Evolutionary conservation across 2,329 filamentous ascomycete genomes (phyloP).

Genomic region (Calonectria leucothoes): DNA sequence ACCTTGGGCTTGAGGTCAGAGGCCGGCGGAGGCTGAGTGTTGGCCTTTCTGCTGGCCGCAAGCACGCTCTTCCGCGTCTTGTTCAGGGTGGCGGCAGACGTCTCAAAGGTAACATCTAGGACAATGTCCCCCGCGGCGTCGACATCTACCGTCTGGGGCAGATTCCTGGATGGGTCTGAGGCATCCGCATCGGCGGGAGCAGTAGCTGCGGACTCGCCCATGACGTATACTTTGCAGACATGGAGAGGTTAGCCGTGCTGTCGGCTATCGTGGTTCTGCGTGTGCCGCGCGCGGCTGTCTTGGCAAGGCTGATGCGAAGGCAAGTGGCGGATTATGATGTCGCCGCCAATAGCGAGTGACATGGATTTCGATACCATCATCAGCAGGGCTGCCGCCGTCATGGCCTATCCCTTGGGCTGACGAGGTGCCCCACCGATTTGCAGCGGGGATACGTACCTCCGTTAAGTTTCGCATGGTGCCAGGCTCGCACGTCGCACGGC

Average conservation of each 20-base stretch:
- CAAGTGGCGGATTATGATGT: slow-evolving; percentile 6
- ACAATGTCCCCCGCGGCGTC: slow-evolving; percentile 71
- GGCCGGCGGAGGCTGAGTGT: slow-evolving; percentile 37
- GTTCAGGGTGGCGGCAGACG: slow-evolving; percentile 62
- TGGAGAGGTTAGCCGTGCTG: slow-evolving; percentile 28
- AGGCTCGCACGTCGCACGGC: background rate
- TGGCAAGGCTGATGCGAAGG: background rate
- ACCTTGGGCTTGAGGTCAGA: slow-evolving; percentile 51
- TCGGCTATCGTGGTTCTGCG: slow-evolving; percentile 5
- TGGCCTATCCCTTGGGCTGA: background rate
- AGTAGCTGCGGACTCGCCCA: slow-evolving; percentile 47
- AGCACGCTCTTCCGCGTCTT: slow-evolving; percentile 54
- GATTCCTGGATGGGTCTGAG: slow-evolving; percentile 41
- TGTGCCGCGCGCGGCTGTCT: slow-evolving; percentile 8
- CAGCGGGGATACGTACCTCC: slow-evolving; percentile 19
- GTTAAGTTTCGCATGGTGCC: background rate
- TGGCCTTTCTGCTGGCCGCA: slow-evolving; percentile 45
- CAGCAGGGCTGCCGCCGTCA: background rate
- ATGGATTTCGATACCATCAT: slow-evolving; percentile 9
- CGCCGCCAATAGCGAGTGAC: background rate
- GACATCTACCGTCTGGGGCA: slow-evolving; percentile 60
- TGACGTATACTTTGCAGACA: slow-evolving; percentile 38
- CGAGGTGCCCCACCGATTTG: slow-evolving; percentile 14
- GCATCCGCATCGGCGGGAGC: slow-evolving; percentile 45
- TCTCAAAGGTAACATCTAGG: slow-evolving; percentile 74